Conservation (phyloP, 108 stramenopile genomes). For the Pseudonitzschia multistriata region DNA sequence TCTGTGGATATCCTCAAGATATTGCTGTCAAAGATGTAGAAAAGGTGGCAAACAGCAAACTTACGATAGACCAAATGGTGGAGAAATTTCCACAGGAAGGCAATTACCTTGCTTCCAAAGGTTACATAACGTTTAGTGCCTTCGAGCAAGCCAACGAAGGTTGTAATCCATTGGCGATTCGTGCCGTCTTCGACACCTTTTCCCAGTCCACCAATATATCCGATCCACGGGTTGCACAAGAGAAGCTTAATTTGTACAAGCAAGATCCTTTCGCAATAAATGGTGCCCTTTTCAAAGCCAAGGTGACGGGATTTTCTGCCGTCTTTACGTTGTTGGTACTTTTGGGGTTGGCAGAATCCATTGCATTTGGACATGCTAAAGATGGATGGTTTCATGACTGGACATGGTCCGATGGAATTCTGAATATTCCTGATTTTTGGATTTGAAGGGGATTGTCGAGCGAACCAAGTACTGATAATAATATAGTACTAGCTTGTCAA, state of each 20-base stretch:
- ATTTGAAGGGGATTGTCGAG: background rate
- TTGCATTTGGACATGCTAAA: slow-evolving; percentile 35
- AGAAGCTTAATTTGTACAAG: slow-evolving; percentile 49
- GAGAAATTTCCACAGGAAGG: slow-evolving; percentile 50
- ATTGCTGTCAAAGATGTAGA: slow-evolving; percentile 52
- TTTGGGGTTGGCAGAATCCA: slow-evolving; percentile 55
- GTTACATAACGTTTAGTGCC: slow-evolving; percentile 63
- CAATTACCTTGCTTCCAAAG: slow-evolving; percentile 56
- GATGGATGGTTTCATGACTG: slow-evolving; percentile 47
- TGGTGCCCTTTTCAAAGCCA: slow-evolving; percentile 46
- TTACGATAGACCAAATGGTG: slow-evolving; percentile 65
- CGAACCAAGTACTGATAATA: background rate
- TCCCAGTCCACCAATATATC: slow-evolving; percentile 49
- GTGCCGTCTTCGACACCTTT: slow-evolving; percentile 70
- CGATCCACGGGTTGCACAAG: slow-evolving; percentile 56
- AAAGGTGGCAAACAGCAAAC: slow-evolving; percentile 52
- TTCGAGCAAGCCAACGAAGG: slow-evolving; percentile 51
- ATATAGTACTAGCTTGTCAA: background rate
- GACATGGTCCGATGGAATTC: slow-evolving; percentile 10
- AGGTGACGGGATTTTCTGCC: slow-evolving; percentile 50
- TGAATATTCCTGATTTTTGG: slow-evolving; percentile 16
- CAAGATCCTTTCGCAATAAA: slow-evolving; percentile 41
- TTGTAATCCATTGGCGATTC: slow-evolving; percentile 65
- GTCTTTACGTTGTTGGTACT: slow-evolving; percentile 59
- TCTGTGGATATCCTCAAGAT: slow-evolving; percentile 69